Base-by-base conservation (phyloP, 345 rosid species). In the Eucalyptus polyanthemos region DNA sequence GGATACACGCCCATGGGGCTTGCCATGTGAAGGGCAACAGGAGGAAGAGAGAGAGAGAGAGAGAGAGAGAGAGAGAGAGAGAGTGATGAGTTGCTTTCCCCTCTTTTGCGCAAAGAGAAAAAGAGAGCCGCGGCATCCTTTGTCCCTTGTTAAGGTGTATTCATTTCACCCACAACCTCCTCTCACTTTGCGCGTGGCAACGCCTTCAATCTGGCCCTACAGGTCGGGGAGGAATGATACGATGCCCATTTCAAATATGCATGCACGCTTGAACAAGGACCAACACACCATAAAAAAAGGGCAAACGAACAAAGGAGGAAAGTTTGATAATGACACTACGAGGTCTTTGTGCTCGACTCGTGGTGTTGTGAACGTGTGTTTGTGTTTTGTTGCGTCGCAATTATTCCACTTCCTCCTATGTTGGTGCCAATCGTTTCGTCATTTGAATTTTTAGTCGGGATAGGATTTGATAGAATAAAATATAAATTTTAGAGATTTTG, bases 391-490 rank as follows among this genome's bases (percentile, higher is more conserved):
- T 0, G 50, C 0, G 37, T 19, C 81, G 4, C 83, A 19, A 72
- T 72, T 37, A 72, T 37, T 72, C 83, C 83, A 12, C 45, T 37
- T 37, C 83, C 83, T 72, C 44, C 45, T 6, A 1, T 8, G 25
- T 19, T 37, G 81, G 37, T 19, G 25, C 25, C 27, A 3, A 37
- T 17, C 4, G 3, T 19, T 37, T 19, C 12, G 2, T 21, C 25
- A 11, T 21, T 21, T 37, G 27, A 6, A 37, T 11, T 19, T 37
- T 6, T 10, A 76, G 12, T 76, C 1, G 10, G 3, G 6, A 34
- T 17, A 2, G 2, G 4, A 37, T 4, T 2, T 6, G 13, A 72
- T 19, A 10, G 0, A 21, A 72, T 37, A 19, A 3, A 4, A 72
- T 19, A 17, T 3, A 22, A 72, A 72, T 3, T 72, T 37, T 3